Evolutionary conservation across 1,284 basidiomycete genomes (phyloP), one percentile per base, ranked within the genome.

Genomic region (Ustilago bromivora): DNA sequence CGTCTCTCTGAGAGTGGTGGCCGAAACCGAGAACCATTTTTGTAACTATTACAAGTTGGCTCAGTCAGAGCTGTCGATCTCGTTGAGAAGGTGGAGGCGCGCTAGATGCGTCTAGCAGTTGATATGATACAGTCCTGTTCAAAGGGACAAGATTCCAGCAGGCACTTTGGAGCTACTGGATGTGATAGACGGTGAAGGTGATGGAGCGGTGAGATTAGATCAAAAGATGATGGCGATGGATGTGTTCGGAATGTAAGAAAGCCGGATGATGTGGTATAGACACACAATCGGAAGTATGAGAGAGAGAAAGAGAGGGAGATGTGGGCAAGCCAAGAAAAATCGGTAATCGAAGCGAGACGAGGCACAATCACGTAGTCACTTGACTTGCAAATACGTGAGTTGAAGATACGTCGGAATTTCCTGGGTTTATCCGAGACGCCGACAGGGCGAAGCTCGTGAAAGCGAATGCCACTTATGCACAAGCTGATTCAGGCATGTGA

Each of bases 11-110:
- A 9, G 76, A 78, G 55, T 78, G 76, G 56, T 78, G 71, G 38
- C 76, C 76, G 54, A 78, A 67, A 38, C 76, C 76, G 36, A 78
- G 67, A 61, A 73, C 71, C 76, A 78, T 78, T 38, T 17, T 66
- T 59, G 52, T 32, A 28, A n/a, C 43, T 19, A 19, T 60, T 28
- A 28, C 23, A 28, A 38, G 17, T 17, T 49, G 43, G 23, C 49
- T 51, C 49, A 31, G 41, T 46, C 17, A 8, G 28, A 35, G 54
- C 35, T n/a, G 34, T 38, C 19, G 54, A 38, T 38, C 34, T 49
- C 36, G 46, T 57, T n/a, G 15, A 35, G n/a, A 47, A 58, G 57
- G n/a, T 13, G 55, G 38, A 57, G 55, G 38, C 17, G 57, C 28
- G 57, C 28, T 58, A 23, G n/a, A 58, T 58, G 41, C 32, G 40